Evolutionary conservation across 495 filamentous ascomycete genomes (phyloP).

Genomic region (Aspergillus avenaceus): DNA sequence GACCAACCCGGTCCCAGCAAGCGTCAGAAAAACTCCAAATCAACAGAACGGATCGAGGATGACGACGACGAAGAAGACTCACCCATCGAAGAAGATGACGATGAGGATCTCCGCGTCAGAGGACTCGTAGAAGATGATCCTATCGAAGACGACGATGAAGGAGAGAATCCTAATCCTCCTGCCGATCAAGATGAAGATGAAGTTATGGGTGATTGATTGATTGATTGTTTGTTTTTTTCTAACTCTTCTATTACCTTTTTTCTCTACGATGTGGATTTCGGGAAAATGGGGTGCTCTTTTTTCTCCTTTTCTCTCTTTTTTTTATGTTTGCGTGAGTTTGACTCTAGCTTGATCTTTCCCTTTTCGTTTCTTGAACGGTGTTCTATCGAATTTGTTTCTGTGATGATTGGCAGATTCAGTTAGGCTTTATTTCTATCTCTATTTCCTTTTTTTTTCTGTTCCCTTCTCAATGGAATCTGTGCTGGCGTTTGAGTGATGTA

Average conservation of each 20-base stretch:
- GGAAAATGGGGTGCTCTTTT: background rate
- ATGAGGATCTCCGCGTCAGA: conserved; percentile 58
- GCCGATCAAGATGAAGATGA: conserved; percentile 61
- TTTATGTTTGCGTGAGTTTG: background rate
- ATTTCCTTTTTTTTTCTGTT: conserved; percentile 2
- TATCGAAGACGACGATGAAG: conserved; percentile 47
- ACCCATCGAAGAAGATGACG: conserved; percentile 50
- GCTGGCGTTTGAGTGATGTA: conserved; percentile 5
- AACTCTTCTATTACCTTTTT: background rate
- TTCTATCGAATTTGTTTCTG: background rate
- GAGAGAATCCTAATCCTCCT: conserved; percentile 24
- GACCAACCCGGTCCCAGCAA: conserved; percentile 31
- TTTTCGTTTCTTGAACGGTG: background rate
- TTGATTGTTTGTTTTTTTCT: conserved; percentile 3
- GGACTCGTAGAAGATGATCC: conserved; percentile 56
- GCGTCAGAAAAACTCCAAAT: conserved; percentile 23
- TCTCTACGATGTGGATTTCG: background rate
- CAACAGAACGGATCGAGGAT: conserved; percentile 39
- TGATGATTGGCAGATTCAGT: background rate
- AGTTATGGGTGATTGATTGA: conserved; percentile 61
- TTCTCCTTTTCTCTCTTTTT: background rate
- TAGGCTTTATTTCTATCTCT: background rate
- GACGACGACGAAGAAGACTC: conserved; percentile 36
- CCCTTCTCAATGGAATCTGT: background rate
- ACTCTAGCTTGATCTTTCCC: background rate